Base-by-base conservation (phyloP, 495 filamentous ascomycete species). In the Darksidea phi region DNA sequence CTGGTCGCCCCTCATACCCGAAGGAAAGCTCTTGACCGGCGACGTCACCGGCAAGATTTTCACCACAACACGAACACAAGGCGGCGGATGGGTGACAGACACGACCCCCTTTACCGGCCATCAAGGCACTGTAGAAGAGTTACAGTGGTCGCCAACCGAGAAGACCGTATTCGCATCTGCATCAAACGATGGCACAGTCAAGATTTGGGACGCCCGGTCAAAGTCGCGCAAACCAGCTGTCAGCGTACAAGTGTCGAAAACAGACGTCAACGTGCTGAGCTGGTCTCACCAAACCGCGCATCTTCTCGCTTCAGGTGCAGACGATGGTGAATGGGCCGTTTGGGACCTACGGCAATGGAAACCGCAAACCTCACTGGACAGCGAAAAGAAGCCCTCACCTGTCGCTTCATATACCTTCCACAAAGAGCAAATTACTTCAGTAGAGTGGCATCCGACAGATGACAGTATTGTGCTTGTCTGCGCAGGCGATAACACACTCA, bases 331-430 rank as follows among this genome's bases (percentile, higher is more conserved):
- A 28, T 97, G 92, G 91, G 90, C 84, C 0, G 91, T 97, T 12
- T 98, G 94, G 94, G 94, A 98, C 73, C 74, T 98, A 66, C 82
- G 94, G 57, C 88, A 93, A 67, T 97, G 94, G 88, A 96, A 95
- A 75, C 86, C 88, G 1, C 60, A 66, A n/a, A 61, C 72, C 6
- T 80, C 72, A 47, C 68, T 79, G 0, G 70, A 71, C 23, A 70
- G 70, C 26, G 60, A 71, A 15, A 65, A 72, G 46, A 80, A 78
- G 60, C 82, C 88, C 0, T 84, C 81, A 12, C 88, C 91, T 3
- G 88, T 96, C 1, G 94, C 94, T 1, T 86, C 85, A 32, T 98
- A 97, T 74, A 82, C 85, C 66, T 97, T 95, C 79, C 94, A 98
- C 77, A 89, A 89, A 73, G 88, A 96, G 73, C 93, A 95, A 60